These are phyloP conservation scores for Blastomyces percursus DNA, from an alignment of 2,329 filamentous ascomycete genomes.

Conservation along the genomic window DNA sequence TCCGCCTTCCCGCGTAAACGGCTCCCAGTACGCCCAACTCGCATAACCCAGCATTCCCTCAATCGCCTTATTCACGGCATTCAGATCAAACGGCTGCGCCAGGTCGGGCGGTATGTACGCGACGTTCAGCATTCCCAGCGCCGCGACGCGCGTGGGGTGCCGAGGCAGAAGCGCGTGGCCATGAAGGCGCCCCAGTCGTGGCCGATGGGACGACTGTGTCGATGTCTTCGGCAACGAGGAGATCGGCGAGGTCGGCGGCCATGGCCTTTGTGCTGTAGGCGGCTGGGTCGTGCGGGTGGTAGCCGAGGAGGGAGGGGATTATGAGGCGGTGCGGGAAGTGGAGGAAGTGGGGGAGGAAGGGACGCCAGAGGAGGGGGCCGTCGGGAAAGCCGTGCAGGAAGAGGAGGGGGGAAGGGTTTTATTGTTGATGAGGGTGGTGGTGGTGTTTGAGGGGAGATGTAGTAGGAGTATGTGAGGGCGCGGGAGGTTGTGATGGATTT, in stretches of 20 bases:
- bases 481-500: conserved; percentile 2
- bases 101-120: background rate
- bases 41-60: background rate
- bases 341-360: background rate
- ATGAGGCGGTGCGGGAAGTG: background rate
- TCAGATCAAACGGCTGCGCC: background rate
- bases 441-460: background rate
- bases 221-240: background rate
- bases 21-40: background rate
- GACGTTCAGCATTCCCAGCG: background rate
- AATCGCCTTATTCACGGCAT: background rate
- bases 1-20: background rate
- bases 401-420: background rate
- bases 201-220: background rate
- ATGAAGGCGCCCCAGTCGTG: conserved; percentile 2
- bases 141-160: background rate
- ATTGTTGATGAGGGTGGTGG: background rate
- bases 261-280: background rate
- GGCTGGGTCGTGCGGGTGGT: background rate
- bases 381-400: conserved; percentile 2
- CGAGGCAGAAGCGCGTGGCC: background rate
- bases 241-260: background rate
- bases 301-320: conserved; percentile 2
- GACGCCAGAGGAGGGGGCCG: background rate
- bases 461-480: conserved; percentile 1